Conservation (phyloP, 305 asterid species). For the Plantago rigida region DNA sequence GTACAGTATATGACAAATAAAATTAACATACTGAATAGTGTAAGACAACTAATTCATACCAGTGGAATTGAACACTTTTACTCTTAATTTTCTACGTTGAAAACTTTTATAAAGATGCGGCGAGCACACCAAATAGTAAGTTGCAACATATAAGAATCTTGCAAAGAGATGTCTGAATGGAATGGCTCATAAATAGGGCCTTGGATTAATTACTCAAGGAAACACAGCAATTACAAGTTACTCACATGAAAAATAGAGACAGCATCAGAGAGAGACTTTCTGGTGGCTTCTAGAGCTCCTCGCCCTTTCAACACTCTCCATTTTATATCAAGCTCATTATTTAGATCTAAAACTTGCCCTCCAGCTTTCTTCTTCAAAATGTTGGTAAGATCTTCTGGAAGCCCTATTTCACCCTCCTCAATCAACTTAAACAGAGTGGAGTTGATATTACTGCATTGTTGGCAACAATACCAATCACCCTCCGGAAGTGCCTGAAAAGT, state of each 20-base stretch:
- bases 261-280: slow-evolving; percentile 66
- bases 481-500: slow-evolving; percentile 65
- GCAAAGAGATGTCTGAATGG: too few relatives aligned
- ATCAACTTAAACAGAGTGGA: slow-evolving; percentile 47
- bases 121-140: too few relatives aligned
- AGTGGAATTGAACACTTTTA: too few relatives aligned
- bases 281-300: slow-evolving; percentile 47
- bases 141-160: too few relatives aligned
- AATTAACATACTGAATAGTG: too few relatives aligned
- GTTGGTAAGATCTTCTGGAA: slow-evolving; percentile 43
- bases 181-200: too few relatives aligned
- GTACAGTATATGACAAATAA: too few relatives aligned
- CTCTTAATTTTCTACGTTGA: too few relatives aligned
- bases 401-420: slow-evolving; percentile 49
- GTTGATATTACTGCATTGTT: slow-evolving; percentile 46
- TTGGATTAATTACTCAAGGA: neutral
- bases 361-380: slow-evolving; percentile 43
- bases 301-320: slow-evolving; percentile 81
- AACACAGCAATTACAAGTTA: slow-evolving; percentile 20
- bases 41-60: too few relatives aligned
- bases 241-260: slow-evolving; percentile 72
- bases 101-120: too few relatives aligned
- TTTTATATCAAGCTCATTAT: slow-evolving; percentile 40
- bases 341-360: slow-evolving; percentile 28
- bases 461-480: slow-evolving; percentile 74